phyloP scores from a whole-genome alignment of 2,329 filamentous ascomycete species.

The Alternaria sp. region DNA sequence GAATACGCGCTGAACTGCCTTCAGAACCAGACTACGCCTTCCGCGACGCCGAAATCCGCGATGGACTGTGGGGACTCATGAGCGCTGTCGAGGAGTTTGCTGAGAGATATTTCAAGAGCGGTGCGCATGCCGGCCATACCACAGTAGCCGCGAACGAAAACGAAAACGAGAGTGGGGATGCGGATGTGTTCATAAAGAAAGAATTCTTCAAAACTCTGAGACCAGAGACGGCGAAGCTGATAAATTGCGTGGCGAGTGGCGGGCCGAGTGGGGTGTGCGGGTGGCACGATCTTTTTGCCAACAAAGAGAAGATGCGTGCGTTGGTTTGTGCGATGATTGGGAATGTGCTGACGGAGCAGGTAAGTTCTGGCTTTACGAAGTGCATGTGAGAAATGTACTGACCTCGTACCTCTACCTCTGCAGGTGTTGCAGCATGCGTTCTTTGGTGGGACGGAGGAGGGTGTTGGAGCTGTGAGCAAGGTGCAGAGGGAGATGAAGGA shows the following conservation, averaged over 20 bases:
- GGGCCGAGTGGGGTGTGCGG: constrained; percentile 28
- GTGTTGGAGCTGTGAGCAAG: constrained; percentile 1
- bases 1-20: neutral
- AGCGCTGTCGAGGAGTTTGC: constrained; percentile 12
- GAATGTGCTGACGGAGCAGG: constrained; percentile 40
- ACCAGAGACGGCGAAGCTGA: constrained; percentile 27
- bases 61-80: constrained; percentile 24
- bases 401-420: too few relatives aligned
- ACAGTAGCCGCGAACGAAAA: too few relatives aligned
- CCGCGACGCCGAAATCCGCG: constrained; percentile 35
- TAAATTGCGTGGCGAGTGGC: constrained; percentile 33
- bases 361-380: too few relatives aligned
- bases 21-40: constrained; percentile 32
- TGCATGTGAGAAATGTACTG: too few relatives aligned
- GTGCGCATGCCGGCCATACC: too few relatives aligned
- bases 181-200: neutral
- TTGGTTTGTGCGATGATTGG: constrained; percentile 37
- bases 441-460: constrained; percentile 25
- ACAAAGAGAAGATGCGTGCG: constrained; percentile 23
- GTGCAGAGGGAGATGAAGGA: constrained; percentile 16
- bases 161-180: neutral
- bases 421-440: constrained; percentile 33
- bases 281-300: constrained; percentile 34
- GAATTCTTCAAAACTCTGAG: neutral
- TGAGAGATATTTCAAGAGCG: neutral